Evolutionary conservation across 139 green algal genomes (phyloP), one percentile per base, ranked within the genome.

Genomic region (Pseudopediastrum boryanum): DNA sequence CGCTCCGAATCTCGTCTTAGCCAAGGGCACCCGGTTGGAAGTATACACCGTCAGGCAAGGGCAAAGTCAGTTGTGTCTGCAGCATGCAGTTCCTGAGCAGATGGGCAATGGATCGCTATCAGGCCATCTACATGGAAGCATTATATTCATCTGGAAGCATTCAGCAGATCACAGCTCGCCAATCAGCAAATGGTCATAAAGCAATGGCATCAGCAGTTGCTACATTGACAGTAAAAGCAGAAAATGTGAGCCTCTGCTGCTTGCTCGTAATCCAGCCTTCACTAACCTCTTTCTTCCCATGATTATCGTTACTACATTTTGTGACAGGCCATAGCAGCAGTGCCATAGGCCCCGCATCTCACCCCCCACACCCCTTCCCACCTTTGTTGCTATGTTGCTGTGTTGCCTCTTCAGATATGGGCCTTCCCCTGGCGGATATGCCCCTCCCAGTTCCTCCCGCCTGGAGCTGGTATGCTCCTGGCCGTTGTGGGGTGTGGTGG

Each of bases 1-100:
- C 25, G 41, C 79, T 19, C 89, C 94, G 2, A 83, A 98, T 72
- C 69, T 98, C 8, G 67, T 98, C 1, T 43, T 97, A 1, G 82
- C 88, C 3, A 76, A 88, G 29, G 77, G 78, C 21, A 96, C 90
- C 27, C 66, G 85, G 3, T 71, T 98, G 48, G 90, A 97, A 43
- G 73, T 97, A 0, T 94, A 90, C 68, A 39, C 25, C 25, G 58
- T 94, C 27, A 84, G 87, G 77, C 85, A 38, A 2, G 35, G n/a
- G n/a, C n/a, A n/a, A n/a, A n/a, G n/a, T n/a, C n/a, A n/a, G n/a
- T n/a, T n/a, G n/a, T n/a, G n/a, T n/a, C n/a, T n/a, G n/a, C n/a
- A n/a, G n/a, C n/a, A n/a, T n/a, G n/a, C n/a, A n/a, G n/a, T n/a
- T n/a, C n/a, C n/a, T n/a, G n/a, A n/a, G n/a, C n/a, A n/a, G n/a